Evolutionary conservation across 805 yeast genomes (phyloP).

Genomic region (Grigorovia yakushimaensis): DNA sequence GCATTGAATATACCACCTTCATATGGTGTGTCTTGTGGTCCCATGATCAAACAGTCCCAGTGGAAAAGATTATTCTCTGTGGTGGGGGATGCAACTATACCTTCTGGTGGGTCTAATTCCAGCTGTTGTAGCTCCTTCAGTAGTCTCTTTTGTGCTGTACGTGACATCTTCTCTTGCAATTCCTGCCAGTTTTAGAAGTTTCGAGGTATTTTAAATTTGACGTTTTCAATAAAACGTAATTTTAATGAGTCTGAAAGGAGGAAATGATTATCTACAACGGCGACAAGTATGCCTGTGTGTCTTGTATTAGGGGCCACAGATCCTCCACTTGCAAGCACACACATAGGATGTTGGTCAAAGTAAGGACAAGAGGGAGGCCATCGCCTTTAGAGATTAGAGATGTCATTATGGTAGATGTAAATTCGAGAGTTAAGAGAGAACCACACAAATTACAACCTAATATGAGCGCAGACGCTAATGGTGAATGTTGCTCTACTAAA

Average conservation of each 20-base stretch:
- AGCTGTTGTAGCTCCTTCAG: conserved; percentile 85
- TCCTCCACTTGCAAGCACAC: conserved; percentile 81
- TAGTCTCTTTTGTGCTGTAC: conserved; percentile 77
- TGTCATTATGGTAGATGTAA: conserved; percentile 25
- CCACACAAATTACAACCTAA: not conserved
- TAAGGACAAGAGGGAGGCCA: conserved; percentile 86
- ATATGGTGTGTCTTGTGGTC: conserved; percentile 76
- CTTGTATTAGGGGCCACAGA: conserved; percentile 88
- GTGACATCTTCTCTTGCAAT: conserved; percentile 18
- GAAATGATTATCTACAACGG: conserved; percentile 70
- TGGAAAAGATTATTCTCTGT: conserved; percentile 60
- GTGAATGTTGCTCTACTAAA: conserved; percentile 9
- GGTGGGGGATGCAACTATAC: conserved; percentile 87
- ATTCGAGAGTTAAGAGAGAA: conserved; percentile 15
- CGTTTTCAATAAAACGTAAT: not conserved
- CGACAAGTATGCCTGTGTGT: conserved; percentile 72
- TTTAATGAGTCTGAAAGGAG: not conserved
- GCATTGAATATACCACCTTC: conserved; percentile 88
- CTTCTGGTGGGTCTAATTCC: conserved; percentile 82
- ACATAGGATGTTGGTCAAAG: conserved; percentile 70
- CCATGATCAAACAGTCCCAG: conserved; percentile 81
- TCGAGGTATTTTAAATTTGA: not conserved
- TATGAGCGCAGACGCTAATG: not conserved
- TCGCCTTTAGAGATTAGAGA: conserved; percentile 36
- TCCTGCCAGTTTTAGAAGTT: not conserved